Conservation (phyloP, 169 alveolate genomes). For the Eimeria maxima region DNA sequence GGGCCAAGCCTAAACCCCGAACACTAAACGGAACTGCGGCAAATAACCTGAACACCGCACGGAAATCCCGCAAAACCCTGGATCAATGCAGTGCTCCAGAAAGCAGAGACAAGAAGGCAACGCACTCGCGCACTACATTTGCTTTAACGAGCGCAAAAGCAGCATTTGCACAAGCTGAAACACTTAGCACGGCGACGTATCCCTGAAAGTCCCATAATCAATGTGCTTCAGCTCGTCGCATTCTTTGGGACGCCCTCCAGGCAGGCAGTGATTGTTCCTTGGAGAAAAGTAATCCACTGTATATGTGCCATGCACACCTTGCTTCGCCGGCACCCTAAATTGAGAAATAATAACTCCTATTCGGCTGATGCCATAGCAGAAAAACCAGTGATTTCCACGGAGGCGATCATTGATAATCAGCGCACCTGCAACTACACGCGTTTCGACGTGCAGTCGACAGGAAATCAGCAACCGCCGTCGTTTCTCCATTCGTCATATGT, state of each 20-base stretch:
- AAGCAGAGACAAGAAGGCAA: not conserved
- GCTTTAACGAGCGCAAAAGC: not conserved
- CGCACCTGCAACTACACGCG: not conserved
- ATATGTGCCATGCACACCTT: not conserved
- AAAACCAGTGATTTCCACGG: not conserved
- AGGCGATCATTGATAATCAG: not conserved
- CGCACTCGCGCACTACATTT: not conserved
- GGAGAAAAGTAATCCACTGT: not conserved
- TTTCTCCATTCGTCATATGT: not conserved
- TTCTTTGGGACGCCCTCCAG: not conserved
- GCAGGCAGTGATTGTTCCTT: not conserved
- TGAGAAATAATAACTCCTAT: not conserved
- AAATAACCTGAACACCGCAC: not conserved
- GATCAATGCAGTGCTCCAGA: not conserved
- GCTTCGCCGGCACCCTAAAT: not conserved
- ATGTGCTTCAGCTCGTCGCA: not conserved
- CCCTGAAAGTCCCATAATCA: not conserved
- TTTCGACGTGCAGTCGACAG: not conserved
- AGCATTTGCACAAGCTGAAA: not conserved
- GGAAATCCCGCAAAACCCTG: not conserved
- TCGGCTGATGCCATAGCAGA: not conserved
- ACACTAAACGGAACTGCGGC: not conserved
- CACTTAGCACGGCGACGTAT: not conserved
- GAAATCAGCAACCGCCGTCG: not conserved
- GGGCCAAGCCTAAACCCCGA: not conserved